Evolutionary conservation across 2,329 filamentous ascomycete genomes (phyloP).

Genomic region (Furcasterigmium sp.): DNA sequence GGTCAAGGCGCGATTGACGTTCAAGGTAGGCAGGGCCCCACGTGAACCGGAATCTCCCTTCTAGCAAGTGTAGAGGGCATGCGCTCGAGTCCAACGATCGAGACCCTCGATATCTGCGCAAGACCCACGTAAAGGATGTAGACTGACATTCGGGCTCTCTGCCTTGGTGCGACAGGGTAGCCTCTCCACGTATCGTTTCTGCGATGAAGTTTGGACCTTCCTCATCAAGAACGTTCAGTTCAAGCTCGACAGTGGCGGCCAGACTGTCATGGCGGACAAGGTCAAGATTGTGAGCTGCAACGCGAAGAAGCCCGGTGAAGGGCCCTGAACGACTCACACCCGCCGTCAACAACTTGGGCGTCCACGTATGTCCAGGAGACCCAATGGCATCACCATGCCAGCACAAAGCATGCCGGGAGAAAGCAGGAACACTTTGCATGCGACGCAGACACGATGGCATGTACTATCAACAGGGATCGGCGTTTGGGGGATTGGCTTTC

Average conservation of each 20-base stretch:
- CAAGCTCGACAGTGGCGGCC: conserved; percentile 80
- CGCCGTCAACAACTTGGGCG: no score
- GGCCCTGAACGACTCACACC: conserved; percentile 15
- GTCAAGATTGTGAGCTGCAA: conserved; percentile 99
- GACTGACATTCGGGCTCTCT: not conserved
- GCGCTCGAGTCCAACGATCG: no score
- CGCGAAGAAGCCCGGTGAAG: conserved; percentile 62
- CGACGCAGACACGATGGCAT: not conserved
- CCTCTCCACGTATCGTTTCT: conserved; percentile 97
- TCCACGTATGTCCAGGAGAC: no score
- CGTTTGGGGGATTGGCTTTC: not conserved
- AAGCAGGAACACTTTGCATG: no score
- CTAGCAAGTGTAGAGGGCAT: no score
- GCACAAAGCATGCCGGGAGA: no score
- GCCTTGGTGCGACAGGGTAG: conserved; percentile 61
- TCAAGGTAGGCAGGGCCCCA: conserved; percentile 67
- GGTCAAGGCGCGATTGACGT: conserved; percentile 84
- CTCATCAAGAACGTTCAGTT: conserved; percentile 98
- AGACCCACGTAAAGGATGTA: no score
- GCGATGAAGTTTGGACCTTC: conserved; percentile 99
- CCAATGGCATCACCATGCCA: no score
- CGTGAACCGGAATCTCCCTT: not conserved
- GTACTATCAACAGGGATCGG: not conserved
- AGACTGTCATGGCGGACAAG: conserved; percentile 75
- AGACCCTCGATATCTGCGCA: no score